phyloP scores from a whole-genome alignment of 148 eudicot species.

The Diospyros kaki region DNA sequence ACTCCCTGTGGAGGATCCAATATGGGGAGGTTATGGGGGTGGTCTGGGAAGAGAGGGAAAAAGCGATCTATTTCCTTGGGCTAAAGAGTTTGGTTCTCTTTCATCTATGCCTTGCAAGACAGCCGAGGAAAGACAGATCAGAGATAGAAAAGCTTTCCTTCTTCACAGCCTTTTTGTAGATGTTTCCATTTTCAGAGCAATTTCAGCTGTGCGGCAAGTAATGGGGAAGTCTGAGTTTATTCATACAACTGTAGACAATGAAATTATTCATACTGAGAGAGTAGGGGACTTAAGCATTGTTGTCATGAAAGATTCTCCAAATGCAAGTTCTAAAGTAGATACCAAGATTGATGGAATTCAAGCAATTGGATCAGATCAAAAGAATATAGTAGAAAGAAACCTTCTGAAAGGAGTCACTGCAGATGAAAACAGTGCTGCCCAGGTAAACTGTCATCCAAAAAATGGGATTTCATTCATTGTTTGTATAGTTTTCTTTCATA shows the following conservation, averaged over 20 bases:
- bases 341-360: constrained; percentile 88
- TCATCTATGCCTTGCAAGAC: constrained; percentile 98
- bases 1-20: constrained; percentile 86
- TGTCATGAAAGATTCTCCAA: constrained; percentile 67
- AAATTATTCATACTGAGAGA: constrained; percentile 49
- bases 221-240: constrained; percentile 38
- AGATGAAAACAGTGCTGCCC: constrained; percentile 99
- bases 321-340: constrained; percentile 86
- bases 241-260: constrained; percentile 26
- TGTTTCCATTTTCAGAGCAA: constrained; percentile 86
- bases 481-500: not conserved
- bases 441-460: constrained; percentile 48
- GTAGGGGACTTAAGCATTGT: constrained; percentile 74
- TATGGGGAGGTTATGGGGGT: constrained; percentile 99
- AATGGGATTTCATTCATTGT: not conserved
- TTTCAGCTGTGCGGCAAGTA: constrained; percentile 59
- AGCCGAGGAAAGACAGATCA: constrained; percentile 87
- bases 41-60: constrained; percentile 90
- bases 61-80: constrained; percentile 82
- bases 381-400: constrained; percentile 65
- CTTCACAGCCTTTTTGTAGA: constrained; percentile 93
- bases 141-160: constrained; percentile 95
- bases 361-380: constrained; percentile 68
- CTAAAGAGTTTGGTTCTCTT: constrained; percentile 68
- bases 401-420: constrained; percentile 95